Percentiles rank a stretch among this genome's conserved stretches.
These are phyloP conservation scores for Alternaria viburni DNA, from an alignment of 2,329 filamentous ascomycete species.

Conservation along the genomic window DNA sequence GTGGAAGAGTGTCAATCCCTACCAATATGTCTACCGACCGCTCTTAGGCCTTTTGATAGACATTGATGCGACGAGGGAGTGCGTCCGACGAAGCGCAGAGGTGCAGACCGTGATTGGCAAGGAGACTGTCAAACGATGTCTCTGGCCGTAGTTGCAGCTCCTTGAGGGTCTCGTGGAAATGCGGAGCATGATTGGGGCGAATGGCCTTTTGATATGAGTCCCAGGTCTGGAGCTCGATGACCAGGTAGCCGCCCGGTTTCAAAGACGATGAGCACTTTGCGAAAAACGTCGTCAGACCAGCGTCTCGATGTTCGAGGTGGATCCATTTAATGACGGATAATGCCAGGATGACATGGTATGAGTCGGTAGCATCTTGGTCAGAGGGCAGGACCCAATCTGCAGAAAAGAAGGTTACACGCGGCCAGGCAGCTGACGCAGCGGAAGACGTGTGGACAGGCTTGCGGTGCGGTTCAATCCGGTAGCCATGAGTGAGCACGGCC, in stretches of 20 bases:
- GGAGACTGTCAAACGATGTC: slow-evolving; percentile 40
- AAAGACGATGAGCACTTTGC: slow-evolving; percentile 40
- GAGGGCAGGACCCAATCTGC: slow-evolving; percentile 42
- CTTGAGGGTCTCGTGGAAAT: slow-evolving; percentile 36
- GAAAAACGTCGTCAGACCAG: slow-evolving; percentile 42
- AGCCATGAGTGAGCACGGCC: slow-evolving; percentile 43
- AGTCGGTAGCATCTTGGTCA: slow-evolving; percentile 28
- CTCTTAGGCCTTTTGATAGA: slow-evolving; percentile 41
- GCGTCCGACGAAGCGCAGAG: slow-evolving; percentile 37
- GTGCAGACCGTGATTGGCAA: slow-evolving; percentile 33
- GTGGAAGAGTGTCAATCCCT: slow-evolving; percentile 1
- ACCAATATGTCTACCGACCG: slow-evolving; percentile 3
- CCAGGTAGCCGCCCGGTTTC: slow-evolving; percentile 35
- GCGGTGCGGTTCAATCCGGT: slow-evolving; percentile 34
- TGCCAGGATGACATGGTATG: slow-evolving; percentile 47
- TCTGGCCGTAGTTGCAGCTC: slow-evolving; percentile 41
- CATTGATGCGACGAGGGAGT: slow-evolving; percentile 41
- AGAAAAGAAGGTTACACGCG: slow-evolving; percentile 39
- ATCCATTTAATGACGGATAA: slow-evolving; percentile 51
- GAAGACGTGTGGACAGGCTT: slow-evolving; percentile 17
- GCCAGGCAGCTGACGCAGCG: slow-evolving; percentile 26
- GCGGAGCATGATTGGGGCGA: slow-evolving; percentile 40
- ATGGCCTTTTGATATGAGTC: slow-evolving; percentile 47
- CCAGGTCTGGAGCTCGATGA: slow-evolving; percentile 47
- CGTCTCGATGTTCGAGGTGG: slow-evolving; percentile 46